A percentile compares a stretch with the other conserved stretches of the same genome.
Evolutionary conservation across 805 yeast species (phyloP).

Genomic region (Geotrichum ghanense): DNA sequence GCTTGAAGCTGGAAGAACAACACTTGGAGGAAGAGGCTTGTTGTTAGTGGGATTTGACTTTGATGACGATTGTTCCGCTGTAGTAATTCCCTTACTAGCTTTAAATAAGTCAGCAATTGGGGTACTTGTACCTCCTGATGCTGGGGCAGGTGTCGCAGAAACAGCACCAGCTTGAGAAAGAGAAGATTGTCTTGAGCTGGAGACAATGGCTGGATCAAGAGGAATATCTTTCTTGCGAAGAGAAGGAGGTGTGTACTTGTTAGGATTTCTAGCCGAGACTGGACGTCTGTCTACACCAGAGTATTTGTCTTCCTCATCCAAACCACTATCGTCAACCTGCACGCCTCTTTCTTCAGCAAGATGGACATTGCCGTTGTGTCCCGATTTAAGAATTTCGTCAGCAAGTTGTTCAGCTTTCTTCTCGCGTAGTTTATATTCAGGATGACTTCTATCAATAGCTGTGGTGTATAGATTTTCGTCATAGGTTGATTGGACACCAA

Average conservation of each 20-base stretch:
- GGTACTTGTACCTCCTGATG: slow-evolving; percentile 1
- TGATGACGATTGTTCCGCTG: background rate
- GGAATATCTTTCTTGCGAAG: slow-evolving; percentile 26
- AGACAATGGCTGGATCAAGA: slow-evolving; percentile 56
- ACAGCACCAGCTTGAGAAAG: slow-evolving; percentile 8
- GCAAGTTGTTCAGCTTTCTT: slow-evolving; percentile 71
- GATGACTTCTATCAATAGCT: slow-evolving; percentile 52
- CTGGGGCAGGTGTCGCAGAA: background rate
- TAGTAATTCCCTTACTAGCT: background rate
- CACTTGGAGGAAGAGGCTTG: background rate
- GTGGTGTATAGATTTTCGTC: slow-evolving; percentile 88
- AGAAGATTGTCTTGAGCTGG: slow-evolving; percentile 22
- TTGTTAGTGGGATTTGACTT: background rate
- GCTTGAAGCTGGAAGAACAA: background rate
- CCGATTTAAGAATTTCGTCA: slow-evolving; percentile 64
- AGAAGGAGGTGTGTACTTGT: slow-evolving; percentile 17
- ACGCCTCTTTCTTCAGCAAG: slow-evolving; percentile 87
- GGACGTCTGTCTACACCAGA: slow-evolving; percentile 68
- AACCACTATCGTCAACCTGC: slow-evolving; percentile 63
- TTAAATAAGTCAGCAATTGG: background rate
- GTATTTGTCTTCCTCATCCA: slow-evolving; percentile 93
- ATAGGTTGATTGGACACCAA: slow-evolving; percentile 75
- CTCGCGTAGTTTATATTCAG: slow-evolving; percentile 56
- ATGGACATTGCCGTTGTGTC: slow-evolving; percentile 58
- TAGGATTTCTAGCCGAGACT: slow-evolving; percentile 3